phyloP scores from a whole-genome alignment of 2,329 filamentous ascomycete genomes.

The Sarocladiaceae sp. region DNA sequence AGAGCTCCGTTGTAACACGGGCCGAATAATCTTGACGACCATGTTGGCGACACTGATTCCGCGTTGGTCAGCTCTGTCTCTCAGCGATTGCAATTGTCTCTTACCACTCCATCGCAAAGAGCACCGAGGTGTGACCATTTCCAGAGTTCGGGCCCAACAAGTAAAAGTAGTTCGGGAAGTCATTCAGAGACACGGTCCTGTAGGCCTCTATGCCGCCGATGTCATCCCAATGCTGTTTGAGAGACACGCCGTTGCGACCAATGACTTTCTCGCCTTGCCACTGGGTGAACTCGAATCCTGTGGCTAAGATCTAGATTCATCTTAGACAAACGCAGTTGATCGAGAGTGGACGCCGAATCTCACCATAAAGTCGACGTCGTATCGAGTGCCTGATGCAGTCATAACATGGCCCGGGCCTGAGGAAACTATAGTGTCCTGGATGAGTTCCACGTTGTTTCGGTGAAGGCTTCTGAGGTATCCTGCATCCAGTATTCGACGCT shows the following conservation, averaged over 20 bases:
- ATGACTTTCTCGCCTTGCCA: conserved; percentile 21
- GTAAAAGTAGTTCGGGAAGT: conserved; percentile 25
- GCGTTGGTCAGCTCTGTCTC: conserved; percentile 21
- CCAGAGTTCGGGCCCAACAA: conserved; percentile 20
- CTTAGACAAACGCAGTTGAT: conserved; percentile 16
- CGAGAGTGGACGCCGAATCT: conserved; percentile 10
- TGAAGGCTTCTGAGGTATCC: conserved; percentile 22
- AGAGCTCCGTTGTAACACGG: not conserved
- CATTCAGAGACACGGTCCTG: conserved; percentile 22
- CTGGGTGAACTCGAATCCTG: conserved; percentile 19
- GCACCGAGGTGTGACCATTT: conserved; percentile 20
- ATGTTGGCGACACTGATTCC: conserved; percentile 10
- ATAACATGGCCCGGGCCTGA: not conserved
- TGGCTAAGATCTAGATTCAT: conserved; percentile 19
- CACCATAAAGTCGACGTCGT: conserved; percentile 18
- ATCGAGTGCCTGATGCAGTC: conserved; percentile 17
- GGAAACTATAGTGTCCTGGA: conserved; percentile 12
- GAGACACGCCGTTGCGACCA: conserved; percentile 15
- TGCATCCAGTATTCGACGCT: conserved; percentile 4
- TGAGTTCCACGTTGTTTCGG: conserved; percentile 18
- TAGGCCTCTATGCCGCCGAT: conserved; percentile 23
- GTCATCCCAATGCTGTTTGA: conserved; percentile 21
- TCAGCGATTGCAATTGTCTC: conserved; percentile 7
- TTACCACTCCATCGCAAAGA: conserved; percentile 13
- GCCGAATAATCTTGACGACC: conserved; percentile 12